Evolutionary conservation across 306 rosid species (phyloP), one percentile per base, ranked within the genome.

Genomic region (Coriaria nepalensis): DNA sequence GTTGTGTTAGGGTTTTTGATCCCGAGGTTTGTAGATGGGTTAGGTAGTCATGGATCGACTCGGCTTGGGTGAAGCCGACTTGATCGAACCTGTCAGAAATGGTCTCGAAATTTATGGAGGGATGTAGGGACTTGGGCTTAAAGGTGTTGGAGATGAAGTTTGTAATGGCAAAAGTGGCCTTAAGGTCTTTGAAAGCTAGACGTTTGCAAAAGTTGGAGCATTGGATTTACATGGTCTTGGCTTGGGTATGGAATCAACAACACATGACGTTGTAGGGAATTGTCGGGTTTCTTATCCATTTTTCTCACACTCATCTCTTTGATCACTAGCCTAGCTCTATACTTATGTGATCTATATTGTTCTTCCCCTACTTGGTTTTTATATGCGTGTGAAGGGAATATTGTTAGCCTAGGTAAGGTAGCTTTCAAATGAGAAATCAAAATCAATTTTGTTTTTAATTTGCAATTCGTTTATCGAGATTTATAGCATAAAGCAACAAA

Each of bases 51-150:
- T 43, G 40, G 46, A 74, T 52, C 46, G 44, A 54, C 0, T 39
- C 60, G 9, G 68, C 75, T 33, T 47, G 60, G 33, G 56, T 13
- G 32, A 74, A 84, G 10, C 90, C 94, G 10, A 64, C 90, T 0
- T 70, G 47, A 35, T 84, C 90, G 47, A 33, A 77, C 6, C 94
- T 83, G 14, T 84, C 90, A 2, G 94, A 84, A 6, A 80, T 77
- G 52, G 72, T 56, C 14, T 77, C 94, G 43, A 78, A 59, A 7
- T 72, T 53, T 62, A 78, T 20, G 35, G 53, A 46, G 9, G 6
- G 33, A 0, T 55, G 47, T 9, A 77, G 40, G 29, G 29, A 20
- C 36, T 57, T 47, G n/a, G 66, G 74, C 33, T 69, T 54, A 66
- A 69, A 53, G 50, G 75, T 56, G 13, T 69, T 79, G 63, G 61